Base-by-base conservation (phyloP, 345 rosid genomes). In the Nasturtium officinale region DNA sequence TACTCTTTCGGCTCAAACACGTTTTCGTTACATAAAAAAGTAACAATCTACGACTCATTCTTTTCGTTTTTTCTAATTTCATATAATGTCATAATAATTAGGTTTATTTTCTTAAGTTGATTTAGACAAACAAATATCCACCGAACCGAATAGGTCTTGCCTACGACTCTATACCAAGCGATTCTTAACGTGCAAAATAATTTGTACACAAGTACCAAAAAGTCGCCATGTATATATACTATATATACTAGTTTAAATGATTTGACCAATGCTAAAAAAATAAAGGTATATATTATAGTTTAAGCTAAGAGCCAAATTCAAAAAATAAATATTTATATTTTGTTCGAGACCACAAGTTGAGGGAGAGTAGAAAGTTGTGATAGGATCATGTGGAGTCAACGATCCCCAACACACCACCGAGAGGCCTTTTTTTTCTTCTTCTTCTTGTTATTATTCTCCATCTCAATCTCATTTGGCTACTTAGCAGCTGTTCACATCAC, bases 361-460 rank as follows among this genome's bases (percentile, higher is more conserved):
- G 8, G 2, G 26, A 52, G 21, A 23, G 54, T 29, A 42, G 68
- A 42, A 69, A 76, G 61, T 33, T 75, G 61, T 33, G 79, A 69
- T 35, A 29, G 70, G 79, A 69, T 69, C 75, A 47, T 61, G 75
- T 76, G 38, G 71, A 59, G 74, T 75, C 69, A 75, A 60, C 35
- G 46, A 67, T 75, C 37, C 53, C 60, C 43, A 67, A 28, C 47
- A 50, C 60, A 61, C 53, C 42, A 61, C 30, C 67, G 3, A 58
- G 33, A 55, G 7, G 6, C n/a, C 6, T 23, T 3, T 23, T 66
- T 23, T 23, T 23, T 23, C 2, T 13, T 21, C 7, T 37, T 18
- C 62, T 33, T 17, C n/a, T 6, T 37, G n/a, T 40, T 38, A 46
- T 28, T 32, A 29, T 35, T 12, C 55, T 30, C 26, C 47, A 47